Percentiles rank a stretch among this genome's conserved stretches.
Evolutionary conservation across 2,329 filamentous ascomycete species (phyloP).

Genomic region (Onygenales sp.): DNA sequence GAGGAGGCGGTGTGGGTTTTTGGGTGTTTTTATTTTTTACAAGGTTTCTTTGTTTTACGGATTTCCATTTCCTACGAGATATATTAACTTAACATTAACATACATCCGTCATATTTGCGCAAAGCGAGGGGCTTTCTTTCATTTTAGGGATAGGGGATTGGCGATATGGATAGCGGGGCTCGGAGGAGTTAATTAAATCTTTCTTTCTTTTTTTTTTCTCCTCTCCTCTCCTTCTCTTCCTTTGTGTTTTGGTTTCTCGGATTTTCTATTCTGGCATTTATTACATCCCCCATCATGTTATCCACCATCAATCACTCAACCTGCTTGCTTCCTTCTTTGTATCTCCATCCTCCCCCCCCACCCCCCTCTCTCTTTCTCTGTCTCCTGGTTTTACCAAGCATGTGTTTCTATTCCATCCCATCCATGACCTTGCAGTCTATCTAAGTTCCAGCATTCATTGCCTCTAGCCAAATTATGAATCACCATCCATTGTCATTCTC

Average conservation of each 20-base stretch:
- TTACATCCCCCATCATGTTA: constrained; percentile 4
- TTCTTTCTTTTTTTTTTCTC: not conserved
- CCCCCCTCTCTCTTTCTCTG: too few species aligned
- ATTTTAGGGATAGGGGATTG: not conserved
- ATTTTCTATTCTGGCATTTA: constrained; percentile 6
- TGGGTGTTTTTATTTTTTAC: not conserved
- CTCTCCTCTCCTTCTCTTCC: not conserved
- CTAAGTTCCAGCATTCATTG: too few species aligned
- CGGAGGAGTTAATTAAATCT: not conserved
- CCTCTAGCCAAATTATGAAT: too few species aligned
- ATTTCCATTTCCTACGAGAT: not conserved
- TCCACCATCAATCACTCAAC: not conserved
- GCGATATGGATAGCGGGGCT: not conserved
- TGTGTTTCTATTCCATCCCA: too few species aligned
- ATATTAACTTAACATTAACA: not conserved
- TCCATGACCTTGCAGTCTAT: too few species aligned
- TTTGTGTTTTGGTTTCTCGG: constrained; percentile 6
- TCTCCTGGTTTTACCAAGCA: too few species aligned
- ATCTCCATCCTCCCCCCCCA: too few species aligned
- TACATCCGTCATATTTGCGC: too few species aligned
- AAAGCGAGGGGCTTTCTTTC: not conserved
- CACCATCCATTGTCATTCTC: too few species aligned
- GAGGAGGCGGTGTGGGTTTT: not conserved
- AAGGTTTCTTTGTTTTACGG: not conserved
- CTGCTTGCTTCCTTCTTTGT: too few species aligned